phyloP scores from a whole-genome alignment of 345 rosid species.

The Erucastrum elatum region DNA sequence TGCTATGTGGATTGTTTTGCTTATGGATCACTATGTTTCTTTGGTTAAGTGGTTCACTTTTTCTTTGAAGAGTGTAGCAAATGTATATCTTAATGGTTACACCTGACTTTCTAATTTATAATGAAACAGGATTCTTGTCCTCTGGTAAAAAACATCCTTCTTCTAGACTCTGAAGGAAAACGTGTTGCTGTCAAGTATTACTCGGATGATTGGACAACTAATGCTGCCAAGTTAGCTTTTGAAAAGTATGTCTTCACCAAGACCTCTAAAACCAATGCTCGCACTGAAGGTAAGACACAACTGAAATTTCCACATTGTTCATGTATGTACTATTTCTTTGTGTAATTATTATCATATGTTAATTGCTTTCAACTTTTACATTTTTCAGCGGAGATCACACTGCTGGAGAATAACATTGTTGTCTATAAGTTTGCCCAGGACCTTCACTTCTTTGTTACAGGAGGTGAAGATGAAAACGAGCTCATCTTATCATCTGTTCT shows the following conservation, averaged over 20 bases:
- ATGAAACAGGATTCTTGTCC: constrained; percentile 69
- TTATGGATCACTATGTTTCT: not conserved
- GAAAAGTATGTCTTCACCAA: constrained; percentile 70
- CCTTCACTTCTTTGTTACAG: constrained; percentile 88
- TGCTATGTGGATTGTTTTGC: not conserved
- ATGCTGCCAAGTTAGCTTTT: constrained; percentile 66
- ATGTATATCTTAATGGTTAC: not conserved
- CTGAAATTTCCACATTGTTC: not conserved
- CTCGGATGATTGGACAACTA: constrained; percentile 90
- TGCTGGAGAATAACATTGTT: constrained; percentile 69
- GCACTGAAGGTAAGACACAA: constrained; percentile 61
- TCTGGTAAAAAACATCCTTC: constrained; percentile 75
- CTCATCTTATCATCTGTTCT: constrained; percentile 77
- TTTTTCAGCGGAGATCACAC: constrained; percentile 75
- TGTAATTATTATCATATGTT: not conserved
- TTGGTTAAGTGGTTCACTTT: not conserved
- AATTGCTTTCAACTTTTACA: not conserved
- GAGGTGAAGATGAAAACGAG: constrained; percentile 87
- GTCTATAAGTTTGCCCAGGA: constrained; percentile 82
- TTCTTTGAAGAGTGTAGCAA: not conserved
- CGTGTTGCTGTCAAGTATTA: constrained; percentile 88
- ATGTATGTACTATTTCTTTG: not conserved
- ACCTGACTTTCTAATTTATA: not conserved
- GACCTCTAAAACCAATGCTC: constrained; percentile 84
- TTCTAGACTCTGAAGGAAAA: constrained; percentile 93